Base-by-base conservation (phyloP, 1,139 yeast species). In the Yamadazyma diddensiae region DNA sequence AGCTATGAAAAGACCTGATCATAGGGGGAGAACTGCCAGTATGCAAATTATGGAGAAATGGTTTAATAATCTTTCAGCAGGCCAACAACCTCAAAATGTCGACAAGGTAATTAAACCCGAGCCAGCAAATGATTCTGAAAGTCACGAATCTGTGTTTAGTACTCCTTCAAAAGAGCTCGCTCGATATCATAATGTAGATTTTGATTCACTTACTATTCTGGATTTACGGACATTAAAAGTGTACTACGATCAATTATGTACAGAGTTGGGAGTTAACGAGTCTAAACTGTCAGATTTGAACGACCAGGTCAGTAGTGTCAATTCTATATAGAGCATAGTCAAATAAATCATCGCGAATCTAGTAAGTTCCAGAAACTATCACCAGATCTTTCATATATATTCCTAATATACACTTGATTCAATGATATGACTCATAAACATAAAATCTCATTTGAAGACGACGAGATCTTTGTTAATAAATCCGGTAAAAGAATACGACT, bases 41-140 rank as follows among this genome's bases (percentile, higher is more conserved):
- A 45, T 65, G 24, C 73, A 67, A 42, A 54, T 66, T 20, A 63
- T 68, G 69, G 74, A 68, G 38, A 64, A 59, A 39, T 68, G 72
- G 72, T 62, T 68, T 40, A 61, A 55, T 37, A 66, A 64, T 38
- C 45, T 66, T 7, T 44, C 50, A 20, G 27, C 16, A 10, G 20
- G 18, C 15, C 34, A 32, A 22, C 32, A 28, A 13, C 57, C 67
- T 8, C 50, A 51, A 27, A 42, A 51, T 18, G 62, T 70, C 50
- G 51, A 33, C 39, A 34, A n/a, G 46, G 69, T 28, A 52, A 55
- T 29, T 36, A 30, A 24, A 15, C 33, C 21, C 36, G 30, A 22
- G 23, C 24, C 4, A 25, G 23, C 9, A 9, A 22, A 21, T 16
- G 33, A 37, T 14, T 28, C 37, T 13, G 43, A 38, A 12, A 42